Evolutionary conservation across 768 basidiomycete species (phyloP).

Genomic region (Xanthoconium stramineum): DNA sequence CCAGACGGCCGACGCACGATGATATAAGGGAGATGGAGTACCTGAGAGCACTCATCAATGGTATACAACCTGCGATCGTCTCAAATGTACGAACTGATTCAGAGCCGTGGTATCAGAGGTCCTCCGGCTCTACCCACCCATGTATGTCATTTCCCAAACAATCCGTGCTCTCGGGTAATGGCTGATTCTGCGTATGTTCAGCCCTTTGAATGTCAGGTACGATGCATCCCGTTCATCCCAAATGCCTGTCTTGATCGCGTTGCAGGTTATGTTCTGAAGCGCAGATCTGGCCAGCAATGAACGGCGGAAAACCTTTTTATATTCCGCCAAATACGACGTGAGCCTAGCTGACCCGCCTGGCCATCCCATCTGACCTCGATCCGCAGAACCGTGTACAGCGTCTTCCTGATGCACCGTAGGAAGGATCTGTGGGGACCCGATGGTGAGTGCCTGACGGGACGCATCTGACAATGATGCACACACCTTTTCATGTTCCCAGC

Average conservation of each 20-base stretch:
- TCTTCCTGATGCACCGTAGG: conserved; percentile 38
- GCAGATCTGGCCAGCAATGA: conserved; percentile 17
- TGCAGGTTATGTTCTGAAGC: conserved; percentile 15
- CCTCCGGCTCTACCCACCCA: conserved; percentile 31
- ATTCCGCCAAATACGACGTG: conserved; percentile 42
- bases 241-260: neutral
- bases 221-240: neutral
- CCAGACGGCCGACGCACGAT: conserved; percentile 48
- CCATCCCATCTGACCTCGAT: neutral
- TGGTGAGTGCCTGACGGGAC: conserved; percentile 14
- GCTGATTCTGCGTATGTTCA: conserved; percentile 8
- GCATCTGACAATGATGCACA: no score
- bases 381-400: conserved; percentile 11
- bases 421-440: conserved; percentile 39
- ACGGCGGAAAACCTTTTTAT: conserved; percentile 46
- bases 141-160: conserved; percentile 13
- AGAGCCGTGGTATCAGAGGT: conserved; percentile 20
- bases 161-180: neutral
- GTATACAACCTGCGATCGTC: conserved; percentile 28
- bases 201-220: conserved; percentile 24
- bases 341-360: neutral
- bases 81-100: neutral
- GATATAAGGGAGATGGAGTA: conserved; percentile 63
- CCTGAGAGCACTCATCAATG: conserved; percentile 62
- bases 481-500: conserved; percentile 5